A percentile compares a stretch with the other conserved stretches of the same genome.
Evolutionary conservation across 2,329 filamentous ascomycete genomes (phyloP).

Genomic region (Rutstroemia sydowiana): DNA sequence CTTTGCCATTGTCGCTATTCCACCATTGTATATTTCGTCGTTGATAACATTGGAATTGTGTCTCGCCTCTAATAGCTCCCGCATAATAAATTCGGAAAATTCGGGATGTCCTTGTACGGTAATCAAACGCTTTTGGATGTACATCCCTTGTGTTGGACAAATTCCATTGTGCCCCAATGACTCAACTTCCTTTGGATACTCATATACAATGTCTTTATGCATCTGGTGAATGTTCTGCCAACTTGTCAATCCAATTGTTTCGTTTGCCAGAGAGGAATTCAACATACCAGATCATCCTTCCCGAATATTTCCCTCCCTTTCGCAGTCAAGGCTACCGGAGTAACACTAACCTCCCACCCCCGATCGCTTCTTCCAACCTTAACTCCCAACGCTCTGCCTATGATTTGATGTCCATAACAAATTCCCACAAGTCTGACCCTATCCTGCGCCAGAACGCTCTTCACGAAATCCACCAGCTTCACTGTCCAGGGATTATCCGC

Average conservation of each 20-base stretch:
- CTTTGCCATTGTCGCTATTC: conserved; percentile 54
- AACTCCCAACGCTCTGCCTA: conserved; percentile 63
- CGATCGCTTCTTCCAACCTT: conserved; percentile 58
- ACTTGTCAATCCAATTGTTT: neutral
- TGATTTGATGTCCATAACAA: conserved; percentile 84
- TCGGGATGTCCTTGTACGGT: conserved; percentile 85
- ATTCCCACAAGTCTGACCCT: conserved; percentile 68
- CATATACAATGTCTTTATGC: conserved; percentile 71
- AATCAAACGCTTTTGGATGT: conserved; percentile 57
- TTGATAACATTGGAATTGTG: conserved; percentile 61
- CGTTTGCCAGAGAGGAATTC: neutral
- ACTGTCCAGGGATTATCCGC: conserved; percentile 70
- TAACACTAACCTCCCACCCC: conserved; percentile 80
- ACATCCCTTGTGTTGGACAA: conserved; percentile 76
- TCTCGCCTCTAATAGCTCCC: conserved; percentile 58
- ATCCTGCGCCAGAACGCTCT: conserved; percentile 49
- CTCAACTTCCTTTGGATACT: conserved; percentile 54
- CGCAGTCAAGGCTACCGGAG: conserved; percentile 57
- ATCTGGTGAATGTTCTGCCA: conserved; percentile 71
- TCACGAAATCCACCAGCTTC: conserved; percentile 62
- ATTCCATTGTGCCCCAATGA: conserved; percentile 55
- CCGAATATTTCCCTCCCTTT: conserved; percentile 68
- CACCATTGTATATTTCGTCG: conserved; percentile 62
- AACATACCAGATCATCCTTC: conserved; percentile 47
- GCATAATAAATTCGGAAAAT: conserved; percentile 65